phyloP scores from a whole-genome alignment of 2,329 filamentous ascomycete species.

The Coniochaeta pulveracea region DNA sequence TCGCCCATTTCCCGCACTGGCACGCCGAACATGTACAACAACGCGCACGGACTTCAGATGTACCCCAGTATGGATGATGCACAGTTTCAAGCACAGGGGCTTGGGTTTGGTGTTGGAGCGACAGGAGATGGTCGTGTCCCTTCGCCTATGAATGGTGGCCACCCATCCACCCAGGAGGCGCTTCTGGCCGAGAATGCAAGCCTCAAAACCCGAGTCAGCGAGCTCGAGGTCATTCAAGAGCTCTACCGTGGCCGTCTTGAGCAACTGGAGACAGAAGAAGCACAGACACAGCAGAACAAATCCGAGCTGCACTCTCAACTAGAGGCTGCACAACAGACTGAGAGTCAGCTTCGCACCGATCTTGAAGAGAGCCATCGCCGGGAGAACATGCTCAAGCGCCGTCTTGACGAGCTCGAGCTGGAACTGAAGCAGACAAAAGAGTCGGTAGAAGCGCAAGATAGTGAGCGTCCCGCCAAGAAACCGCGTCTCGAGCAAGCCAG shows the following conservation, averaged over 20 bases:
- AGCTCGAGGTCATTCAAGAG: constrained; percentile 90
- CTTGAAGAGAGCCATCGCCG: constrained; percentile 68
- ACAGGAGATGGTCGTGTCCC: constrained; percentile 39
- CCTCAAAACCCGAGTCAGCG: constrained; percentile 89
- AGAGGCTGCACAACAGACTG: constrained; percentile 27
- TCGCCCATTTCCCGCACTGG: constrained; percentile 71
- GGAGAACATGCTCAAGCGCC: constrained; percentile 72
- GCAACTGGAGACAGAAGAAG: constrained; percentile 56
- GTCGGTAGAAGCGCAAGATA: constrained; percentile 15
- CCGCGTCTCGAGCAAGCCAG: constrained; percentile 15
- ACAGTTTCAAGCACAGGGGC: constrained; percentile 48
- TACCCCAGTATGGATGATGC: constrained; percentile 71
- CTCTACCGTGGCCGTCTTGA: constrained; percentile 64
- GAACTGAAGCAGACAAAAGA: constrained; percentile 31
- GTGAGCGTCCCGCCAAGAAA: constrained; percentile 17
- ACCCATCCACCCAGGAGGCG: constrained; percentile 69
- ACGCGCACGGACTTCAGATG: constrained; percentile 58
- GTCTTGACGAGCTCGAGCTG: constrained; percentile 67
- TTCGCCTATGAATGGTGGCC: constrained; percentile 44
- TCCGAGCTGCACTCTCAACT: constrained; percentile 46
- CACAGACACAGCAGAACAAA: constrained; percentile 41
- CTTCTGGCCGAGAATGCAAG: constrained; percentile 71
- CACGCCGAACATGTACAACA: constrained; percentile 64
- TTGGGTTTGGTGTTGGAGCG: constrained; percentile 38
- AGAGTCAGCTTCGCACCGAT: constrained; percentile 42